Evolutionary conservation across 2,329 filamentous ascomycete species (phyloP), one percentile per base, ranked within the genome.

Genomic region (Botrytis pseudocinerea): DNA sequence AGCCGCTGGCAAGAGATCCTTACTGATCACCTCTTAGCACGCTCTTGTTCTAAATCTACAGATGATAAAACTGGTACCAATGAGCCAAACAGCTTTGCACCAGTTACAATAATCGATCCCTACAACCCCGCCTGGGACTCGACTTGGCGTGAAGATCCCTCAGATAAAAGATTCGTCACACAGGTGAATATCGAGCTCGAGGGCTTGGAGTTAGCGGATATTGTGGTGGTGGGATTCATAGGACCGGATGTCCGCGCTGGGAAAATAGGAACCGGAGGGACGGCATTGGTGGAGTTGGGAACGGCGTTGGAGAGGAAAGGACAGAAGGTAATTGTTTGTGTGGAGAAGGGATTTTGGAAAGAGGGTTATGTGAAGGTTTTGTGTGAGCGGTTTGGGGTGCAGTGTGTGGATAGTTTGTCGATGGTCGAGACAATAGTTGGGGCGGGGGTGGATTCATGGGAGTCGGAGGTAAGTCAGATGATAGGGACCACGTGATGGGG

Each of bases 271-370:
- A 93, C 90, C 82, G 82, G 65, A 85, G 85, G 76, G 81, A 77
- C 25, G 68, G 68, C 1, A 81, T 81, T 1, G 87, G 85, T 78
- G 82, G 84, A 1, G 81, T 91, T 18, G 88, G 90, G 0, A 85
- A 86, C 64, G 77, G 76, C 64, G 82, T 85, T 85, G 22, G 83
- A 82, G 20, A 78, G 82, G 73, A 89, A 88, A 8, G 95, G 83
- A 0, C 94, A 97, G 2, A 98, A 20, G 97, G 85, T 1, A 95
- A 94, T 78, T 98, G 94, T 0, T 87, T 87, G 81, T 97, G 94
- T 20, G 89, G 83, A 77, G 2, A 79, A 83, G 38, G 83, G 83
- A 0, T 92, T 88, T 76, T 84, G 80, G 80, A 89, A 89, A 79
- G 83, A 83, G n/a, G 89, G 88, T 0, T 90, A 92, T 75, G 87